Conservation (phyloP, 2,329 filamentous ascomycete genomes). For the Piedraia hortae region DNA sequence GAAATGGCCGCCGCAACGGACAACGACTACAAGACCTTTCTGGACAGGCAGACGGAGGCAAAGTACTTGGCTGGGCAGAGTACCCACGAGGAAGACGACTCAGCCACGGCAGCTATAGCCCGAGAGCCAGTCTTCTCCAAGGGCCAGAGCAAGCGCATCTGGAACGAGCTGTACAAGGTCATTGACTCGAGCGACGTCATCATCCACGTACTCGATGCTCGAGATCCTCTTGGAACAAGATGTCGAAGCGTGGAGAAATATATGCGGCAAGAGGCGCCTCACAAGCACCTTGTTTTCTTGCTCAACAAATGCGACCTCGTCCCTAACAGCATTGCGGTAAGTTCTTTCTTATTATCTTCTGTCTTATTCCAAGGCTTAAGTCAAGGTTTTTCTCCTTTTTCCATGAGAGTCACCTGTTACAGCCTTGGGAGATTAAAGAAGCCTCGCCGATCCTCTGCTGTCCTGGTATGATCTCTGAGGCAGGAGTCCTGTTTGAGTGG, state of each 20-base stretch:
- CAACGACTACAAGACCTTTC: constrained; percentile 55
- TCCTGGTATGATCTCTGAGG: constrained; percentile 64
- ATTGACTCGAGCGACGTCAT: constrained; percentile 91
- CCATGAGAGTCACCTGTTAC: constrained; percentile 71
- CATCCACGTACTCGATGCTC: constrained; percentile 75
- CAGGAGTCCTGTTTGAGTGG: constrained; percentile 84
- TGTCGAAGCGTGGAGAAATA: constrained; percentile 86
- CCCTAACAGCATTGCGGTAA: constrained; percentile 80
- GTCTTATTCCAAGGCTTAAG: constrained; percentile 51
- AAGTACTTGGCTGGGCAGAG: constrained; percentile 42
- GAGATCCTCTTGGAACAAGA: constrained; percentile 69
- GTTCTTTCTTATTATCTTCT: constrained; percentile 18
- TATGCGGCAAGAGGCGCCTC: constrained; percentile 69
- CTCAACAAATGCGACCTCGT: constrained; percentile 84
- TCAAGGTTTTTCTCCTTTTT: constrained; percentile 46
- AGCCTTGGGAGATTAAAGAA: constrained; percentile 85
- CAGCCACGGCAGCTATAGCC: constrained; percentile 11
- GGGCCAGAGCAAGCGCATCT: constrained; percentile 83
- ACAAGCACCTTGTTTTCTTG: constrained; percentile 82
- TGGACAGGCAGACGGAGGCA: constrained; percentile 54
- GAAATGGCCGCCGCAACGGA: constrained; percentile 59
- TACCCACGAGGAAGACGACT: constrained; percentile 20
- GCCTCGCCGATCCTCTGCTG: constrained; percentile 44
- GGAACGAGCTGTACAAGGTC: constrained; percentile 82
- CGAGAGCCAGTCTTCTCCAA: constrained; percentile 61